Conservation (phyloP, 2,329 filamentous ascomycete species). For the Stylonectria norvegica region DNA sequence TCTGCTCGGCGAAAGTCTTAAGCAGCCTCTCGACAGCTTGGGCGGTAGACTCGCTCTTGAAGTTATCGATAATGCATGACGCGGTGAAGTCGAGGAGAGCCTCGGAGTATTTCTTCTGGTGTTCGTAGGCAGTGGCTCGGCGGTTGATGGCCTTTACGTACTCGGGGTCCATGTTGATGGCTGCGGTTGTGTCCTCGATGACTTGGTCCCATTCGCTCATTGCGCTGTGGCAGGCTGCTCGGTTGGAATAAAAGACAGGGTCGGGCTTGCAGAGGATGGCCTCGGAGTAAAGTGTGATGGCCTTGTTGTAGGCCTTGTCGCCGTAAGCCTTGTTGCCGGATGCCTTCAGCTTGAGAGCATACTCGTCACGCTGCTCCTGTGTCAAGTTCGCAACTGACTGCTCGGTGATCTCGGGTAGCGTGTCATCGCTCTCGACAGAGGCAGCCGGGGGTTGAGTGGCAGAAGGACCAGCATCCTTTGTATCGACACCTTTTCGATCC, state of each 20-base stretch:
- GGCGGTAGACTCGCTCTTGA: slow-evolving; percentile 86
- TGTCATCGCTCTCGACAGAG: slow-evolving; percentile 57
- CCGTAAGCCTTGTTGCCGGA: slow-evolving; percentile 96
- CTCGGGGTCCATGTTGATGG: slow-evolving; percentile 87
- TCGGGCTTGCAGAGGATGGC: slow-evolving; percentile 97
- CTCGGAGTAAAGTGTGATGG: slow-evolving; percentile 92
- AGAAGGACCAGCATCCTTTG: slow-evolving; percentile 34
- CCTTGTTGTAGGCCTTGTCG: slow-evolving; percentile 86
- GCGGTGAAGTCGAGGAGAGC: slow-evolving; percentile 96
- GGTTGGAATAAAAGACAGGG: slow-evolving; percentile 98
- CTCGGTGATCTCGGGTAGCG: slow-evolving; percentile 66
- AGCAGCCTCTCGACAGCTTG: slow-evolving; percentile 87
- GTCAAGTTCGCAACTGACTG: slow-evolving; percentile 49
- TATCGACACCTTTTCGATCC: slow-evolving; percentile 54
- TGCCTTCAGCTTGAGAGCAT: slow-evolving; percentile 87
- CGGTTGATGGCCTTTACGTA: slow-evolving; percentile 98
- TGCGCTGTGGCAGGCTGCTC: slow-evolving; percentile 95
- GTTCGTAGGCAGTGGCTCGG: slow-evolving; percentile 93
- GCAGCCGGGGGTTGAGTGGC: slow-evolving; percentile 30
- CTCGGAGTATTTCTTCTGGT: slow-evolving; percentile 85
- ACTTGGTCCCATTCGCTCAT: slow-evolving; percentile 92
- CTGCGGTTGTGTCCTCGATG: slow-evolving; percentile 93
- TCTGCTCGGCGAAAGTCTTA: slow-evolving; percentile 94
- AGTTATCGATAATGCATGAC: slow-evolving; percentile 97
- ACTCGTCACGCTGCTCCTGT: slow-evolving; percentile 73